phyloP scores from a whole-genome alignment of 83 land plant species.

The Larix sibirica region DNA sequence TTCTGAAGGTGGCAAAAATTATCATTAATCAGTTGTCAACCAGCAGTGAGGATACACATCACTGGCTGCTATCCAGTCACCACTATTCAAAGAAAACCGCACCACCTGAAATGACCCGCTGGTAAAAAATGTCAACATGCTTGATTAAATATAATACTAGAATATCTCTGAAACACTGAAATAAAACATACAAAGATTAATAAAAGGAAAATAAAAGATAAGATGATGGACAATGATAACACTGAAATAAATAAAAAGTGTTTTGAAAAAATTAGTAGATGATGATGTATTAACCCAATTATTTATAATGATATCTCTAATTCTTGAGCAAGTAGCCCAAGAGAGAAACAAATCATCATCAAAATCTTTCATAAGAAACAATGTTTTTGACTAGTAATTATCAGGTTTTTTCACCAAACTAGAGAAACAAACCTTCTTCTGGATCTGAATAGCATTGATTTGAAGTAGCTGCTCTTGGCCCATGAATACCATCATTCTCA shows the following conservation, averaged over 20 bases:
- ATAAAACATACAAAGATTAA: neutral
- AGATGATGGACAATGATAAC: neutral
- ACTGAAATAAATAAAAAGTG: neutral
- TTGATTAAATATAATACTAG: neutral
- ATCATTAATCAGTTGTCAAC: too few relatives aligned
- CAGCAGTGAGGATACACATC: too few relatives aligned
- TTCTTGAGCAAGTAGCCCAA: neutral
- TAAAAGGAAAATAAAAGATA: neutral
- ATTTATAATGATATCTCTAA: neutral
- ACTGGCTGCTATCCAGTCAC: too few relatives aligned
- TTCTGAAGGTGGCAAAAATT: too few relatives aligned
- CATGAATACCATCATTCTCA: neutral
- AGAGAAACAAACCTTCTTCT: conserved; percentile 10
- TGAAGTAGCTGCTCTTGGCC: neutral
- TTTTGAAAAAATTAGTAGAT: neutral
- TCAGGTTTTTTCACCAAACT: neutral
- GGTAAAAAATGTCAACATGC: neutral
- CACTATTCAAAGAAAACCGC: too few relatives aligned
- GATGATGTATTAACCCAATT: neutral
- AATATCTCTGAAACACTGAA: neutral
- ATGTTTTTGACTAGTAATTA: neutral
- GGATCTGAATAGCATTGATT: neutral
- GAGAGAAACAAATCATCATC: neutral
- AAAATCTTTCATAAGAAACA: neutral
- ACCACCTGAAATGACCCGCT: too few relatives aligned